Percentiles rank a stretch among this genome's conserved stretches.
phyloP scores from a whole-genome alignment of 768 basidiomycete species.

The Pleurotus djamor region DNA sequence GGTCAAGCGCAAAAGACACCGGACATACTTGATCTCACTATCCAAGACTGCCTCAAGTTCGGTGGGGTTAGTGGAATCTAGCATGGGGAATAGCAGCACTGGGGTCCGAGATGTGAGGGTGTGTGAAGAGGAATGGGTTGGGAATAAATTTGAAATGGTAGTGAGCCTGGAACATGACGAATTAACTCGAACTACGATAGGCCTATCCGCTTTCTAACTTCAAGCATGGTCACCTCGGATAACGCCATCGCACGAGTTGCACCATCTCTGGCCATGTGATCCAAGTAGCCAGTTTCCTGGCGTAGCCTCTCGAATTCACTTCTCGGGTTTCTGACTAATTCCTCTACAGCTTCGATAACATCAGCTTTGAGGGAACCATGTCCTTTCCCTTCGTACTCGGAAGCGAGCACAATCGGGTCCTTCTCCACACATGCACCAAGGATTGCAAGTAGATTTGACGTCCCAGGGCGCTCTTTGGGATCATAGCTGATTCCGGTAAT shows the following conservation, averaged over 20 bases:
- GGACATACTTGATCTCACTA: slow-evolving; percentile 57
- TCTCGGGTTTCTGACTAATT: slow-evolving; percentile 62
- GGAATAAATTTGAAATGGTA: too few relatives aligned
- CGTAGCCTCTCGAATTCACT: slow-evolving; percentile 65
- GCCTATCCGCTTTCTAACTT: slow-evolving; percentile 72
- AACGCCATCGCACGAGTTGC: slow-evolving; percentile 56
- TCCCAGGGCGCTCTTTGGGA: slow-evolving; percentile 75
- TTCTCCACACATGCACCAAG: slow-evolving; percentile 69
- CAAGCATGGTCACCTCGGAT: slow-evolving; percentile 62
- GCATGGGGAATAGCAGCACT: neutral
- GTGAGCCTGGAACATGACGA: too few relatives aligned
- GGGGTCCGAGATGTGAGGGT: too few relatives aligned
- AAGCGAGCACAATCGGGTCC: slow-evolving; percentile 41
- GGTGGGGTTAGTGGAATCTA: slow-evolving; percentile 18
- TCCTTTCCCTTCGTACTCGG: slow-evolving; percentile 49
- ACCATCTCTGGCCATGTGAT: slow-evolving; percentile 61
- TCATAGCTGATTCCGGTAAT: slow-evolving; percentile 75
- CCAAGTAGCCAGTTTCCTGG: slow-evolving; percentile 58
- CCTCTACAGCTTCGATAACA: slow-evolving; percentile 72
- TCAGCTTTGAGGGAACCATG: slow-evolving; percentile 73
- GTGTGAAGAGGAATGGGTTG: too few relatives aligned
- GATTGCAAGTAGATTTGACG: slow-evolving; percentile 79
- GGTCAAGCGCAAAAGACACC: neutral
- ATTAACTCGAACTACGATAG: slow-evolving; percentile 14
- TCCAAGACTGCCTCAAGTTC: slow-evolving; percentile 59